Base-by-base conservation (phyloP, 768 basidiomycete species). In the Panaeolus cyanescens region DNA sequence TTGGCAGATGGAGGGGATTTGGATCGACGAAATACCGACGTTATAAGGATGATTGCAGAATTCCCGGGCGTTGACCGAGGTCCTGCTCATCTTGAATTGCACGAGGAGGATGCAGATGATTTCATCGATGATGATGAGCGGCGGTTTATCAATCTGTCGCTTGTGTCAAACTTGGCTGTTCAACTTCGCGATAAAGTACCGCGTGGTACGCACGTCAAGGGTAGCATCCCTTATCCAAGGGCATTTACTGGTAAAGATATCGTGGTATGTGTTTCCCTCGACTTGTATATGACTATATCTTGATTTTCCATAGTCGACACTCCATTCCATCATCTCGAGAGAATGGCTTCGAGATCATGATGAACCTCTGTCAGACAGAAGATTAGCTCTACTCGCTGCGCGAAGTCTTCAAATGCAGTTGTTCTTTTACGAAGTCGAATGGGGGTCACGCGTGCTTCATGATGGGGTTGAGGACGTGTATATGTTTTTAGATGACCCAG, bases 351-450 rank as follows among this genome's bases (percentile, higher is more conserved):
- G 86, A 61, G 85, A 88, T 60, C 87, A 92, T 66, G 84, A 85
- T 7, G 82, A 86, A 34, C 81, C 85, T 3, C 83, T 85, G 1
- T 84, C 83, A 59, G 94, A 96, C 67, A 85, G 96, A 7, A 83
- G 90, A 15, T 88, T 89, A 10, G 94, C 96, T 15, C 78, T 97
- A 10, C 86, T 90, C 65, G 89, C 97, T 19, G 96, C 95, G 0
- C 87, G 95, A 25, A 92, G 92, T 62, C 79, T 99, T 28, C 95
- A 98, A 69, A 88, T 85, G 60, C 92, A 94, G 73, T 82, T 99
- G 7, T 98, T 95, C 80, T 96, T 98, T 75, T 93, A 96, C 71
- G 97, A 99, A 70, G 95, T 98, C 3, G 96, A 98, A 71, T 96
- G 96, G 93, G 93, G 93, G 25, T 87, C 88, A 50, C 85, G 89